Base-by-base conservation (phyloP, 371 early-diverging fungal genomes). In the Enterospora canceri region DNA sequence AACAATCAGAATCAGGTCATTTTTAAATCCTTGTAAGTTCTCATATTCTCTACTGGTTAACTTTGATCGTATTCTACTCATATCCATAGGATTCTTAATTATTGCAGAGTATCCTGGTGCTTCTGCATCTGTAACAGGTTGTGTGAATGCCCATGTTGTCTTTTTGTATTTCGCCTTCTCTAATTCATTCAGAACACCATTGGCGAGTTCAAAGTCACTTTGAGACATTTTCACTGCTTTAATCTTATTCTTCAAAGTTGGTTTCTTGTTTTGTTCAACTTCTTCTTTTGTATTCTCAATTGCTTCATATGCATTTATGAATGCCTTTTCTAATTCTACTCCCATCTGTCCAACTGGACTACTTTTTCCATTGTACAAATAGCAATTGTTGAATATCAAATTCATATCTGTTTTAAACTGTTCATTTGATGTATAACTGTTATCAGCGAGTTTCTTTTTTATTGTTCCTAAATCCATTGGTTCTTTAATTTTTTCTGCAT, bases 11-110 rank as follows among this genome's bases (percentile, higher is more conserved):
- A 62, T 49, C 15, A 78, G 35, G 60, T 78, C 79, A 0, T n/a
- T 58, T 54, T 62, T 66, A 58, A 78, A 75, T 55, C 75, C 79
- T 16, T 68, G 59, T 48, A 67, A 57, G 31, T 29, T 57, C 2
- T 64, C 63, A 58, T 78, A 78, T 30, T 90, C 67, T 59, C 57
- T 5, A 2, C 29, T 29, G n/a, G 51, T 54, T 62, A 66, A 58
- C 53, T 87, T 86, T 2, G 83, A 68, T 53, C 81, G 83, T 53
- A 93, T 79, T 1, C 87, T 91, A 62, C 83, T 79, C 24, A 93
- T 79, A 76, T 92, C 91, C 95, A 97, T 98, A 0, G 99, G 99
- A 49, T 91, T 87, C 70, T 88, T 91, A 75, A 98, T 92, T 55
- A 94, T 85, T 1, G 86, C 84, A 68, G 91, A 91, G 76, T 97